Evolutionary conservation across 371 early-diverging fungal genomes (phyloP).

Genomic region (Lichtheimia ornata): DNA sequence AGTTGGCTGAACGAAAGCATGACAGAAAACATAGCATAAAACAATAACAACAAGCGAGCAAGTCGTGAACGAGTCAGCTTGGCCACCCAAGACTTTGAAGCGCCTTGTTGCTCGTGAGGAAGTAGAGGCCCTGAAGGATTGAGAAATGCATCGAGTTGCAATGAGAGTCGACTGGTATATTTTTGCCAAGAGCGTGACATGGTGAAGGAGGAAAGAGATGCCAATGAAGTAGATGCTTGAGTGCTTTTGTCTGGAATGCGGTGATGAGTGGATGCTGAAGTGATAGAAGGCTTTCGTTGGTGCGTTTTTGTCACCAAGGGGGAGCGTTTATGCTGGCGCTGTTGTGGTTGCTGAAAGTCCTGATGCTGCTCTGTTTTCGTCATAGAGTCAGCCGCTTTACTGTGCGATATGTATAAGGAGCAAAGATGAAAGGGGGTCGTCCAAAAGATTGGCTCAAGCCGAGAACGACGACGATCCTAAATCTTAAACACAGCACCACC

Average conservation of each 20-base stretch:
- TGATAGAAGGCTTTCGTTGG: constrained; percentile 28
- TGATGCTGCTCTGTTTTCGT: too few relatives aligned
- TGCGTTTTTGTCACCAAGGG: constrained; percentile 27
- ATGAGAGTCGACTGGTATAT: constrained; percentile 11
- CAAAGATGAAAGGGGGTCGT: too few relatives aligned
- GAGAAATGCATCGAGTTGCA: constrained; percentile 12
- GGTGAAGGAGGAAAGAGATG: too few relatives aligned
- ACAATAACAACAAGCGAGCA: constrained; percentile 16
- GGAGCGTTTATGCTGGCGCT: constrained; percentile 16
- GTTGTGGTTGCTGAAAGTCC: too few relatives aligned
- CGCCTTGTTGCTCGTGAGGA: constrained; percentile 38
- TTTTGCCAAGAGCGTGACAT: constrained; percentile 7
- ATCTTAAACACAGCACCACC: too few relatives aligned
- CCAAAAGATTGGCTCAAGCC: too few relatives aligned
- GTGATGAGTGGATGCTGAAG: constrained; percentile 14
- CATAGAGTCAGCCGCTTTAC: too few relatives aligned
- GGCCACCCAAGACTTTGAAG: constrained; percentile 39
- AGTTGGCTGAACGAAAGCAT: constrained; percentile 40
- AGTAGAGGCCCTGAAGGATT: constrained; percentile 34
- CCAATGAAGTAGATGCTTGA: not conserved
- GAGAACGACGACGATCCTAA: too few relatives aligned
- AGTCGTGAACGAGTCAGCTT: constrained; percentile 33
- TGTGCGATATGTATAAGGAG: too few relatives aligned
- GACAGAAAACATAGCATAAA: constrained; percentile 47
- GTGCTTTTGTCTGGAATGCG: constrained; percentile 21